Evolutionary conservation across 495 filamentous ascomycete species (phyloP).

Genomic region (Bacidia rubella): DNA sequence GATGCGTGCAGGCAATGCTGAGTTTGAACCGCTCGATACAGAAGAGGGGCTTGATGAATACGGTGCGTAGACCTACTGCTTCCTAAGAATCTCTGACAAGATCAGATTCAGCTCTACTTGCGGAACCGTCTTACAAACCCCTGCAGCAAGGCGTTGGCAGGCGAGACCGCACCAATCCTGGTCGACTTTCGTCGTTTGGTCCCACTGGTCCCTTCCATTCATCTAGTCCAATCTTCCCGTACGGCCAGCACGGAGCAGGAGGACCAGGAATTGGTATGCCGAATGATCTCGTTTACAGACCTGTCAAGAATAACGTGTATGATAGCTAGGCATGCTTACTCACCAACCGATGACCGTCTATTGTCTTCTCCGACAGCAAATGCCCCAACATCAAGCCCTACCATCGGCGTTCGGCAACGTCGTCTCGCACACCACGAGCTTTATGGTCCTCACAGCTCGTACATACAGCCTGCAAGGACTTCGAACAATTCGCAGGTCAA

Average conservation of each 20-base stretch:
- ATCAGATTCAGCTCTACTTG: slow-evolving; percentile 6
- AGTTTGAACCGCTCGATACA: background rate
- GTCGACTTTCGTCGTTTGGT: slow-evolving; percentile 6
- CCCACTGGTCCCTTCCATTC: background rate
- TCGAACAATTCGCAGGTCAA: background rate
- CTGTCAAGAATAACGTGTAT: background rate
- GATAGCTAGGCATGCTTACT: slow-evolving; percentile 6
- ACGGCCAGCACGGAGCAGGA: background rate
- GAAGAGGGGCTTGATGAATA: slow-evolving; percentile 1
- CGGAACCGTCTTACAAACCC: slow-evolving; percentile 1
- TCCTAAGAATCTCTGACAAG: background rate
- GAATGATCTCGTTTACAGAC: background rate
- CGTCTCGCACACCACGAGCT: background rate
- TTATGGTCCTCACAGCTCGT: background rate
- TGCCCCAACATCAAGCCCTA: slow-evolving; percentile 27
- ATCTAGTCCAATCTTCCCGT: background rate
- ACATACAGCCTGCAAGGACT: background rate
- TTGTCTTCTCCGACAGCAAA: slow-evolving; percentile 24
- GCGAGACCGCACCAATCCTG: background rate
- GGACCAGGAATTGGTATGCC: background rate
- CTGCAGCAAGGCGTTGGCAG: background rate
- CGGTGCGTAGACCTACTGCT: background rate
- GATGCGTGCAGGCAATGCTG: background rate
- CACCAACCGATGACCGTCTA: background rate
- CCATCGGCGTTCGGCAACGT: slow-evolving; percentile 23